Conservation (phyloP, 2,329 filamentous ascomycete genomes). For the Fusarium sp. region DNA sequence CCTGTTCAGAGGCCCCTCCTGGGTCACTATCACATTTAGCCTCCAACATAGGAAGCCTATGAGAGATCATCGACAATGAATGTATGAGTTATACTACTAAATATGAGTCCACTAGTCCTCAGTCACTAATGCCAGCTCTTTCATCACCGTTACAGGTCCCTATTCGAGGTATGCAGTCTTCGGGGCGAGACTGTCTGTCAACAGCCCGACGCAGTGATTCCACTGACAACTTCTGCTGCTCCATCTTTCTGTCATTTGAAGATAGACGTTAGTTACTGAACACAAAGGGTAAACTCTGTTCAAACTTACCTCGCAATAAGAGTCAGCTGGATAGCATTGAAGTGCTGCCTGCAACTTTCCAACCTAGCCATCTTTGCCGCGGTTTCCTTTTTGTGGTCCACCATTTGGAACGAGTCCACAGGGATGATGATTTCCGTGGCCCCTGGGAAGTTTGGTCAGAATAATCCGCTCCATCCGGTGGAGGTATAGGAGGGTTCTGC, state of each 20-base stretch:
- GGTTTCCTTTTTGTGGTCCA: not conserved
- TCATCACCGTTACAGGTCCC: not conserved
- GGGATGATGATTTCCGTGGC: not conserved
- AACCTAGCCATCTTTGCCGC: not conserved
- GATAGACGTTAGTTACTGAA: not conserved
- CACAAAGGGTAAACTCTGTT: accelerated
- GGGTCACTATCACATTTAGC: too few relatives aligned
- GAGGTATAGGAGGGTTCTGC: not conserved
- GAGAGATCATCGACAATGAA: not conserved
- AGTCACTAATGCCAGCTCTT: not conserved
- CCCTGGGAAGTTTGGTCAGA: not conserved
- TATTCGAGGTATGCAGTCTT: not conserved
- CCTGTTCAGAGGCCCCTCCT: not conserved
- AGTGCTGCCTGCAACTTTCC: not conserved
- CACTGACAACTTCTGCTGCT: not conserved
- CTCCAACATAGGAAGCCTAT: not conserved
- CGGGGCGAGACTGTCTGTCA: not conserved
- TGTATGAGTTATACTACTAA: too few relatives aligned
- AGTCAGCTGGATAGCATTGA: not conserved
- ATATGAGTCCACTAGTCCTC: not conserved
- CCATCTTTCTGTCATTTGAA: not conserved
- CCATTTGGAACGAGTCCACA: not conserved
- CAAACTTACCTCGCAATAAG: not conserved
- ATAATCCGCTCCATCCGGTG: not conserved
- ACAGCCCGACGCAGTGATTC: not conserved